Evolutionary conservation across 1,139 yeast species (phyloP), one percentile per base, ranked within the genome.

Genomic region (Kodamaea fungicola): DNA sequence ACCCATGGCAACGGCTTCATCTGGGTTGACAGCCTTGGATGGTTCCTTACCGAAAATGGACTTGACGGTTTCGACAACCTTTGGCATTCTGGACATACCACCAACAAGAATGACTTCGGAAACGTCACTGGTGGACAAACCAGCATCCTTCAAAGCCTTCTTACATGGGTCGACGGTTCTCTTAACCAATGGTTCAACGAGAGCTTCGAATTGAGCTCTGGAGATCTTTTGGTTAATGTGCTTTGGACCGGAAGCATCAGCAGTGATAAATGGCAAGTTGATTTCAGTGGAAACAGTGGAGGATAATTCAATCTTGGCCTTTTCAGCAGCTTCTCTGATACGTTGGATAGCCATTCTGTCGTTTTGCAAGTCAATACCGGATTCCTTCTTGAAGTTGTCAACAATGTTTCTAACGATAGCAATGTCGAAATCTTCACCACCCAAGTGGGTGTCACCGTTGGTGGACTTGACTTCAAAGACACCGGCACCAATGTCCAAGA

Each of bases 41-140:
- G 98, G 97, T 62, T 92, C 96, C 70, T 80, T 87, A 64, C 94
- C 94, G 69, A 92, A 92, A 57, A 92, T 76, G 49, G 78, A 67
- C 76, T 89, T 90, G 64, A 92, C 98, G 57, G 97, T 90, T 65
- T 89, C 97, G 49, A 88, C 76, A 62, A 92, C 97, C 83, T 92
- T 94, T 71, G 99, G 99, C 98, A 92, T 92, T 78, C 99, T 88
- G 47, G 97, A 85, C 98, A 90, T 92, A 83, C 99, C 99, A 80
- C 99, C 99, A 54, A 92, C 99, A 52, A 92, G 78, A 62, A 92
- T 84, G 55, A 92, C 97, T 72, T 92, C 98, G 55, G 95, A 83
- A 57, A 92, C 75, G 57, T 86, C 94, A 45, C 94, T 83, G 41
- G 96, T 79, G 49, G 83, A 56, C 63, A 92, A 74, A 53, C 81